phyloP scores from a whole-genome alignment of 108 stramenopile genomes.

The Mediolabrus comicus region DNA sequence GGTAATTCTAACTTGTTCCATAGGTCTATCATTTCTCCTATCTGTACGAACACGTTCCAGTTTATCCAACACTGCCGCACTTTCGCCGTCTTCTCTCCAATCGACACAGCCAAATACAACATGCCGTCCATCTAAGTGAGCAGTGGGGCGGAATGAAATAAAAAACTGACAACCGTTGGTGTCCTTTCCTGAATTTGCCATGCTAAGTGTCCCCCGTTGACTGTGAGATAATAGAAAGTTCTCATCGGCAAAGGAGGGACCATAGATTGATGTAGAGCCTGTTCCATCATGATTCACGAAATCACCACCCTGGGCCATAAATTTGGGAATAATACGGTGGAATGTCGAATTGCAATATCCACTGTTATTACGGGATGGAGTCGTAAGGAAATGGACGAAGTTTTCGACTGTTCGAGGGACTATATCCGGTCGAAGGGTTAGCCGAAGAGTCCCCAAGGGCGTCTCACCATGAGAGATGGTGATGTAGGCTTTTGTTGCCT shows the following conservation, averaged over 20 bases:
- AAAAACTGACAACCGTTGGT: constrained; percentile 93
- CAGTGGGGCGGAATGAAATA: constrained; percentile 72
- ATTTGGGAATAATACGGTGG: constrained; percentile 92
- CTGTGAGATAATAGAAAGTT: constrained; percentile 68
- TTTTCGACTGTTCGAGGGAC: constrained; percentile 49
- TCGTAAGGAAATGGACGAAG: constrained; percentile 37
- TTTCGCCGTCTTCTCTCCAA: constrained; percentile 66
- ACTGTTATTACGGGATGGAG: no score
- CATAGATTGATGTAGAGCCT: constrained; percentile 71
- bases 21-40: constrained; percentile 47
- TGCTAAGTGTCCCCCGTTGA: constrained; percentile 69
- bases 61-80: constrained; percentile 60
- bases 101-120: constrained; percentile 90
- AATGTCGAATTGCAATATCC: constrained; percentile 63
- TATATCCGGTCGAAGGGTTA: constrained; percentile 43
- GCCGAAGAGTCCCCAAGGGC: constrained; percentile 40
- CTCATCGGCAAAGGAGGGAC: constrained; percentile 84
- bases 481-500: constrained; percentile 37
- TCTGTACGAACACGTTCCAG: constrained; percentile 78
- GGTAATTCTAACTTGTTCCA: constrained; percentile 44
- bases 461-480: constrained; percentile 35
- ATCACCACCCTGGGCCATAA: constrained; percentile 97
- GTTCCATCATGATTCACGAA: constrained; percentile 89
- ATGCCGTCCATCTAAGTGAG: constrained; percentile 91
- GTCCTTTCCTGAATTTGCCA: constrained; percentile 89